Evolutionary conservation across 441 rosid species (phyloP), one percentile per base, ranked within the genome.

Genomic region (Populus hybrid): DNA sequence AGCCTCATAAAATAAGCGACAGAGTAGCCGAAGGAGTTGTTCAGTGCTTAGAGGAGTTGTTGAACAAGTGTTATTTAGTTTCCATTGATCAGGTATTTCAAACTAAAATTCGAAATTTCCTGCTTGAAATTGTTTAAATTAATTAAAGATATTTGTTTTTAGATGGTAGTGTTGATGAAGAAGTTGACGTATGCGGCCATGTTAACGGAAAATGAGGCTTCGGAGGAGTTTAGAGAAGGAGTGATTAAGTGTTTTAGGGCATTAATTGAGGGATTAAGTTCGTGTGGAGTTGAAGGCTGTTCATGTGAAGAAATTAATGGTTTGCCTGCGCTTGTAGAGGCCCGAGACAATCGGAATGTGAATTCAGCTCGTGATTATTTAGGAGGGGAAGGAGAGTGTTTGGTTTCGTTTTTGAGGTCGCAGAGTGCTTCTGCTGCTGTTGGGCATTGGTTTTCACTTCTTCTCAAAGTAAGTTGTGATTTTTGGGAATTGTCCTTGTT

Each of bases 401-500:
- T 93, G 73, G 85, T 92, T 79, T 87, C 92, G 24, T 94, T 91
- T 91, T 88, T 94, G 79, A 98, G 88, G 83, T 91, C 97, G 34
- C 91, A 88, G 83, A 68, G 83, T 79, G 96, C 98, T 80, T 85
- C 88, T 16, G 86, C 91, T 80, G 98, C 95, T 82, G 89, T 96
- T 76, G 99, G 99, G 74, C 98, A 94, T 84, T 94, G 97, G 98
- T 89, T 96, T 28, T 96, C 99, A 18, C 92, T 91, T 85, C 95
- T 96, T 76, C 94, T 94, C 80, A 86, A 96, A 84, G 99, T 96
- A 88, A 21, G 23, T 74, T 24, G 14, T 32, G 42, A 36, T 46
- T 65, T 71, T 67, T 9, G 36, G 12, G 65, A 66, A 50, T 67
- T 3, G 64, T 24, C 24, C 2, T 72, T 30, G 64, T 32, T 10